These are phyloP conservation scores for Malassezia arunalokei DNA, from an alignment of 1,284 basidiomycete species.

Conservation along the genomic window DNA sequence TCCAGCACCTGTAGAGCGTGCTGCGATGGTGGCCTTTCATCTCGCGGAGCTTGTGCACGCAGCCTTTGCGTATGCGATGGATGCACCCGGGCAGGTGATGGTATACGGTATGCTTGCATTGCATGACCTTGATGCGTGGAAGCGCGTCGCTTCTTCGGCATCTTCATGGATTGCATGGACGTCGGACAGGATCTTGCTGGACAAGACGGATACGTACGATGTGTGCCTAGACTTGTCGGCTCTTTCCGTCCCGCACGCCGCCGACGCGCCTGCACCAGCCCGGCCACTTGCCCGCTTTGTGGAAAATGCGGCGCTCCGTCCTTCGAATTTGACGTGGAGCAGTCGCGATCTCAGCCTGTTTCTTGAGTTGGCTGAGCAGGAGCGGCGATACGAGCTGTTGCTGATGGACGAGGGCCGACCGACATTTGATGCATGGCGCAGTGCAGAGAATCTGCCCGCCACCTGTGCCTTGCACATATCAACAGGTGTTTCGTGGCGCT, in stretches of 20 bases:
- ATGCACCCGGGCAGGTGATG: slow-evolving; percentile 5
- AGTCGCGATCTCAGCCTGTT: slow-evolving; percentile 8
- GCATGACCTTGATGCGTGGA: slow-evolving; percentile 2
- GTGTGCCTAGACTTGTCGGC: slow-evolving; percentile 10
- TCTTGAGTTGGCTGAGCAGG: slow-evolving; percentile 12
- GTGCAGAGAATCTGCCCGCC: neutral
- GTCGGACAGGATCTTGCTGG: slow-evolving; percentile 6
- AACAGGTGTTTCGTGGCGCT: neutral
- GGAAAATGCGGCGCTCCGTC: neutral
- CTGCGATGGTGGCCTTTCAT: slow-evolving; percentile 11
- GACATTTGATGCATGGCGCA: slow-evolving; percentile 7
- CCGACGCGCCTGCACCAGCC: neutral
- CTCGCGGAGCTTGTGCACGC: slow-evolving; percentile 13
- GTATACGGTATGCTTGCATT: slow-evolving; percentile 5
- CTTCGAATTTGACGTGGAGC: slow-evolving; percentile 1
- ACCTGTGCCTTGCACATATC: neutral
- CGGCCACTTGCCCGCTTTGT: slow-evolving; percentile 2
- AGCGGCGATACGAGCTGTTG: slow-evolving; percentile 4
- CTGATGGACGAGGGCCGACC: slow-evolving; percentile 1
- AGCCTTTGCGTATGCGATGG: slow-evolving; percentile 7
- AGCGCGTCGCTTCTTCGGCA: neutral
- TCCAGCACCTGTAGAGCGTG: slow-evolving; percentile 13
- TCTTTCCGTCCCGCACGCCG: neutral
- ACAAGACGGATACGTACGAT: slow-evolving; percentile 4
- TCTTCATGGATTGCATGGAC: slow-evolving; percentile 16